Conservation (phyloP, 1,139 yeast species). For the Nadsonia starkeyi-henricii region DNA sequence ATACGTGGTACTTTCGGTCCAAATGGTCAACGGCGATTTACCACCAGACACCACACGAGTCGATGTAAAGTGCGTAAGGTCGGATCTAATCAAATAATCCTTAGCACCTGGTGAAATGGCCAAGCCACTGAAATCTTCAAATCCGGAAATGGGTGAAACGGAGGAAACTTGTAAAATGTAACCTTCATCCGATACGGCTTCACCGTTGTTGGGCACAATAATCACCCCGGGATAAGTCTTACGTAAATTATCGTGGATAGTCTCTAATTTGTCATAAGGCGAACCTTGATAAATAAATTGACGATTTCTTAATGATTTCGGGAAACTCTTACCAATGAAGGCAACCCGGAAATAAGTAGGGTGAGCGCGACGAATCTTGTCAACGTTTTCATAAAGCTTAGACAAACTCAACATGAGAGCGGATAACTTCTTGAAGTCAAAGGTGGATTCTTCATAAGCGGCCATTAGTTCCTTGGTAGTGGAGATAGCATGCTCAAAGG, state of each 20-base stretch:
- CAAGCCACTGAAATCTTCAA: conserved; percentile 5
- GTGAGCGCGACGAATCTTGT: conserved; percentile 50
- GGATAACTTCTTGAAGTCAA: conserved; percentile 65
- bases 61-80: conserved; percentile 55
- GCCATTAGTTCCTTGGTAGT: conserved; percentile 65
- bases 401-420: conserved; percentile 59
- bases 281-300: conserved; percentile 75
- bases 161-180: conserved; percentile 59
- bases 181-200: conserved; percentile 49
- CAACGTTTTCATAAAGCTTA: conserved; percentile 52
- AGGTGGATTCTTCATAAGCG: conserved; percentile 60
- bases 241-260: conserved; percentile 65
- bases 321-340: conserved; percentile 78
- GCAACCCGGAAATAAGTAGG: conserved; percentile 74
- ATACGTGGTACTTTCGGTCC: conserved; percentile 82
- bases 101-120: conserved; percentile 18
- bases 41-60: conserved; percentile 66
- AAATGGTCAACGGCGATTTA: conserved; percentile 56
- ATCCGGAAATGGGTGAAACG: conserved; percentile 45
- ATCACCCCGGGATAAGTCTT: conserved; percentile 75
- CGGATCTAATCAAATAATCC: conserved; percentile 31
- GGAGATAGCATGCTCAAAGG: conserved; percentile 64
- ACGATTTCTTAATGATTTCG: conserved; percentile 58
- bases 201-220: conserved; percentile 52
- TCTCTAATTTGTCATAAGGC: conserved; percentile 77